Base-by-base conservation (phyloP, 1,139 yeast species). In the Yamadazyma friedrichii region DNA sequence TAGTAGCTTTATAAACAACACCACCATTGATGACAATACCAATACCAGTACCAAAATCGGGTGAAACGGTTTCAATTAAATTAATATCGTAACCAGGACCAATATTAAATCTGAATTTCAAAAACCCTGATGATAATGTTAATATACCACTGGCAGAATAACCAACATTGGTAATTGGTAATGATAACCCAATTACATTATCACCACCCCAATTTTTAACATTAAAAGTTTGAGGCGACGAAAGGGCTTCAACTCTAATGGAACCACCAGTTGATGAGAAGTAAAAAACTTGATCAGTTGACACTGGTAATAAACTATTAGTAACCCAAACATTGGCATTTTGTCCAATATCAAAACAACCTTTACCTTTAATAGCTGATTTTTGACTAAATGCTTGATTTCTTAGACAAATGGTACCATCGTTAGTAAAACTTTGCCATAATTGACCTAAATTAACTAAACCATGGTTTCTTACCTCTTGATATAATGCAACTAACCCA, bases 401-500 rank as follows among this genome's bases (percentile, higher is more conserved):
- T 24, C 35, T 42, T 26, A 57, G 47, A 46, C 62, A 58, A 29
- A 58, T 50, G 28, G 53, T 49, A 42, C 59, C 62, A 39, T 51
- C 47, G 38, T 57, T 57, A 25, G 44, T 42, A 36, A 49, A 41
- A 4, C 42, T 37, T 10, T 9, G 54, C 15, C 47, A 54, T 50
- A 12, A 47, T 36, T 1, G 65, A 54, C 15, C 44, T 34, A 4
- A 53, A 15, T 52, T 50, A 12, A 46, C 29, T 9, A 51, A 38
- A 24, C 62, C 59, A 33, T 50, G 13, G 57, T 58, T 31, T 57
- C 62, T 15, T 62, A 49, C 43, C 47, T 63, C 44, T 63, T 48
- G 31, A 55, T 47, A 39, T 67, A 64, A 55, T 15, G 51, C 49
- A 15, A 65, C 43, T 26, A 56, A 46, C 32, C 70, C 71, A 15